Evolutionary conservation across 495 filamentous ascomycete species (phyloP), one percentile per base, ranked within the genome.

Genomic region (Glonium stellatum): DNA sequence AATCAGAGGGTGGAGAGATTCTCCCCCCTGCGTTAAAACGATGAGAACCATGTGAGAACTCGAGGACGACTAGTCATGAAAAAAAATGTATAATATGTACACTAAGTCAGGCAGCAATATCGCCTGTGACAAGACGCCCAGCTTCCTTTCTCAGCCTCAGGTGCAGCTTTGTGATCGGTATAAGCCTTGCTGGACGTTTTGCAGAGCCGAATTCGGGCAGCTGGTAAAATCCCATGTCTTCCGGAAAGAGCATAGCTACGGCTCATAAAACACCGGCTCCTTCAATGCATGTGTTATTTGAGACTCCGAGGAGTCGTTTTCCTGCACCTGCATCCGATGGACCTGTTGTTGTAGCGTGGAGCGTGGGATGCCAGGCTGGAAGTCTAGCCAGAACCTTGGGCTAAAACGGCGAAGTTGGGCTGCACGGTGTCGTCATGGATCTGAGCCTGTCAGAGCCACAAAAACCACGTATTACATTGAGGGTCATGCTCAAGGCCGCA

Each of bases 1-100:
- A 89, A 71, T 83, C 81, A 23, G 88, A 96, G 71, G 89, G 89
- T 62, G 92, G 81, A 27, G 61, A 67, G 31, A 53, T 67, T 4
- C 11, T 35, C 22, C 48, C 48, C 11, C 48, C 48, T 15, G 59
- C 56, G 42, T 56, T 59, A 25, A 54, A 59, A 37, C 36, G 1
- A 5, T 25, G 31, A 27, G 21, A n/a, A 11, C 5, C 18, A 8
- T 11, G 27, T 27, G n/a, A n/a, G 50, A 27, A 25, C 5, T 53
- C 22, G 31, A 27, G 54, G 54, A 21, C 39, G 25, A 46, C 19
- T 21, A 48, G 13, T n/a, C 23, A 25, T 48, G 34, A 11, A 8
- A 13, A 11, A 55, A 13, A 11, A 55, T 63, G 61, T 63, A 63
- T 39, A 39, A 49, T 63, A 55, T 63, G 61, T 63, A 63, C 44